Evolutionary conservation across 345 rosid genomes (phyloP).

Genomic region (Anastatica hierochuntica): DNA sequence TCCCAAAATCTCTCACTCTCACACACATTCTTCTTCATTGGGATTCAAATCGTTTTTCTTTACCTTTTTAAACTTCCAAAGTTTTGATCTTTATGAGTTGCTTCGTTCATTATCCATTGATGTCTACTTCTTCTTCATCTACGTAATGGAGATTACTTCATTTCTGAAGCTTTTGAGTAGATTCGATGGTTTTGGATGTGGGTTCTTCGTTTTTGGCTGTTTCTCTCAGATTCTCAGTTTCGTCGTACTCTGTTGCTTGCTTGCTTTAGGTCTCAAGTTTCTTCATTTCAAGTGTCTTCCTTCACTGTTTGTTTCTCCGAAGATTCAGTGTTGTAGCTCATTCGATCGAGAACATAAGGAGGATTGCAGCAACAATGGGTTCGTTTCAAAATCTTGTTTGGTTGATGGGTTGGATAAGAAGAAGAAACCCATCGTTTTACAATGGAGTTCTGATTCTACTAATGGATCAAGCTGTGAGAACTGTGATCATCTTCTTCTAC

Average conservation of each 20-base stretch:
- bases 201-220: conserved; percentile 33
- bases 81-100: background rate
- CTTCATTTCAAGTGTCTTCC: conserved; percentile 20
- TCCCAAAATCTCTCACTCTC: conserved; percentile 13
- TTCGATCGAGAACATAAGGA: conserved; percentile 13
- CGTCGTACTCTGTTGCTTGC: conserved; percentile 30
- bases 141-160: conserved; percentile 37
- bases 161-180: conserved; percentile 24
- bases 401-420: conserved; percentile 11
- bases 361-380: conserved; percentile 11
- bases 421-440: conserved; percentile 13
- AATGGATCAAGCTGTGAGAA: background rate
- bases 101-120: background rate
- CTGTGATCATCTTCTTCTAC: conserved; percentile 11
- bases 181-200: conserved; percentile 30
- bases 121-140: background rate
- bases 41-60: conserved; percentile 5
- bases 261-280: conserved; percentile 29
- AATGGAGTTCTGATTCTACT: conserved; percentile 9
- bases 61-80: background rate
- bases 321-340: too few species aligned
- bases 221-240: conserved; percentile 28
- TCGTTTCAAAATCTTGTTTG: background rate
- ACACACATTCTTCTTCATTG: conserved; percentile 26
- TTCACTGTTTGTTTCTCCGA: conserved; percentile 9